phyloP scores from a whole-genome alignment of 352 stramenopile species.

The Sclerospora graminicola region DNA sequence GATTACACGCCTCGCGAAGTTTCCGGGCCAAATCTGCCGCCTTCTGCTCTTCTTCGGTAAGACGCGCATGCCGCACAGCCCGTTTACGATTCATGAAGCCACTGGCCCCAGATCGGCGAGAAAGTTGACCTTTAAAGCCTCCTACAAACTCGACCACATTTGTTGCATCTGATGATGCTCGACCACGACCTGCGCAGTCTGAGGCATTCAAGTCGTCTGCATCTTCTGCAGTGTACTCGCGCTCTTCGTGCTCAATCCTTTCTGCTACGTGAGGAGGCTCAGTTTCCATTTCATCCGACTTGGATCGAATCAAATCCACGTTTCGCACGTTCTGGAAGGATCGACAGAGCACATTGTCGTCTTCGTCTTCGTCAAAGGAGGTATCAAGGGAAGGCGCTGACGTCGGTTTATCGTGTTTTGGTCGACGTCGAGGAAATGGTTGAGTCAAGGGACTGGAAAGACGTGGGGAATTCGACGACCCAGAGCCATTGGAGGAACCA shows the following conservation, averaged over 20 bases:
- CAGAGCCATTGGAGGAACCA: neutral
- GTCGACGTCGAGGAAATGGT: slow-evolving; percentile 18
- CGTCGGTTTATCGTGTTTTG: slow-evolving; percentile 11
- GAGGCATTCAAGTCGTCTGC: slow-evolving; percentile 12
- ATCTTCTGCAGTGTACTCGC: slow-evolving; percentile 14
- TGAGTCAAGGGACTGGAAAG: slow-evolving; percentile 2
- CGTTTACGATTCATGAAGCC: slow-evolving; percentile 36
- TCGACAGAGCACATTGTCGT: slow-evolving; percentile 30
- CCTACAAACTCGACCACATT: slow-evolving; percentile 61
- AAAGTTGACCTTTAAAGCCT: slow-evolving; percentile 48
- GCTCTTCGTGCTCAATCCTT: neutral
- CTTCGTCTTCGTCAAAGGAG: slow-evolving; percentile 26
- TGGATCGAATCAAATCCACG: slow-evolving; percentile 28
- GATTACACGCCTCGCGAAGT: slow-evolving; percentile 37
- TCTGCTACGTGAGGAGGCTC: too few relatives aligned
- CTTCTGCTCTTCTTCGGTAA: slow-evolving; percentile 29
- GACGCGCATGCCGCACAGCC: slow-evolving; percentile 30
- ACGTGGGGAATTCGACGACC: slow-evolving; percentile 3
- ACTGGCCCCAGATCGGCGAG: slow-evolving; percentile 22
- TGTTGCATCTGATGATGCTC: slow-evolving; percentile 28
- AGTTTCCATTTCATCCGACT: slow-evolving; percentile 6
- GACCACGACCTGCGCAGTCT: slow-evolving; percentile 23
- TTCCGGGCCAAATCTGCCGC: slow-evolving; percentile 32
- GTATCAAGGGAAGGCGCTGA: slow-evolving; percentile 16
- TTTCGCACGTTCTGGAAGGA: slow-evolving; percentile 48